Evolutionary conservation across 2,329 filamentous ascomycete species (phyloP).

Genomic region (Aspergillus tamarii): DNA sequence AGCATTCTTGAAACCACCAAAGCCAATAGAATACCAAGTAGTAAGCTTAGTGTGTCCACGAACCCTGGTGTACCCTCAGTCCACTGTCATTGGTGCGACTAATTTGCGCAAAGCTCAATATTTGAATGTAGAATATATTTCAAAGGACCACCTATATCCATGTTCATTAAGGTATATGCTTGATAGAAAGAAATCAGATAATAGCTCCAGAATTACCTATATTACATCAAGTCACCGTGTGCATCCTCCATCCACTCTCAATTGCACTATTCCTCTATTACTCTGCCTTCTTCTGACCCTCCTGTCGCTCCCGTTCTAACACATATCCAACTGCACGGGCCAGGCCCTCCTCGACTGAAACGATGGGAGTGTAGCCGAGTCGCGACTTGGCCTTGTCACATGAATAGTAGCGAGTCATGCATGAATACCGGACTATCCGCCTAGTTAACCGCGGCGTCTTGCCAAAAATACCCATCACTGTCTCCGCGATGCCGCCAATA

Average conservation of each 20-base stretch:
- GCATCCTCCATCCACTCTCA: constrained; percentile 3
- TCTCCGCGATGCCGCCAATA: constrained; percentile 48
- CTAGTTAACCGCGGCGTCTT: constrained; percentile 51
- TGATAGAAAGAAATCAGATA: constrained; percentile 4
- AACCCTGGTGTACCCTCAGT: not conserved
- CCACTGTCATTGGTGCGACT: not conserved
- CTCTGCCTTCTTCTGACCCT: constrained; percentile 44
- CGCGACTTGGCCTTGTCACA: constrained; percentile 51
- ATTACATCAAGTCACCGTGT: constrained; percentile 15
- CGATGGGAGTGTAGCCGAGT: constrained; percentile 49
- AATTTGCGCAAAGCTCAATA: not conserved
- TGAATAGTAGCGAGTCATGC: constrained; percentile 53
- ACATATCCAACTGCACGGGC: constrained; percentile 49
- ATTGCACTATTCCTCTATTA: constrained; percentile 25
- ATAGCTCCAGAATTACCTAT: constrained; percentile 17
- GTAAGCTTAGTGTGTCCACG: not conserved
- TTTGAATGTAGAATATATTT: not conserved
- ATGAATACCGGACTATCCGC: constrained; percentile 50
- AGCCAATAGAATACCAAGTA: not conserved
- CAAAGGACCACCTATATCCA: not conserved
- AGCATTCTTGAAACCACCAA: not conserved
- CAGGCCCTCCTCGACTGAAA: constrained; percentile 51
- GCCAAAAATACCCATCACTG: constrained; percentile 46
- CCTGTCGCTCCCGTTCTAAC: constrained; percentile 36
- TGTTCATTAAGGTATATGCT: constrained; percentile 13